Base-by-base conservation (phyloP, 148 eudicot genomes). In the Rhododendron kiyosumense region DNA sequence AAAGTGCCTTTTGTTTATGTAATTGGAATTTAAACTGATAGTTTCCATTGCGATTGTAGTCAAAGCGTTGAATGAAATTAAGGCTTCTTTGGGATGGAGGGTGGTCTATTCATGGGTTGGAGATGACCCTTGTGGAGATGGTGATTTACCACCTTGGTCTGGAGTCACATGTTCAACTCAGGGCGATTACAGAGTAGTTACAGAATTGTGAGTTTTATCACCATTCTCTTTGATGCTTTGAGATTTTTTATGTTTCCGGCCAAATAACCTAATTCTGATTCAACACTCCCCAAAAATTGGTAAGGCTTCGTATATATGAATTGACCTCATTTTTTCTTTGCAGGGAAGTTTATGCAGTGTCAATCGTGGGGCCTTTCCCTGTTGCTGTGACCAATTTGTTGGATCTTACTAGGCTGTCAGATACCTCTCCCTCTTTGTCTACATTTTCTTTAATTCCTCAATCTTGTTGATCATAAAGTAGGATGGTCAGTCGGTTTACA, bases 101-200 rank as follows among this genome's bases (percentile, higher is more conserved):
- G 99, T 97, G 85, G 99, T 97, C 45, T 97, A 97, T 88, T 94
- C 98, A 1, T 97, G 99, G 99, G 98, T 97, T 59, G 99, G 98
- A 81, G 99, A 97, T 85, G 99, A 97, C 91, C 99, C 98, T 84
- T 97, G 99, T 88, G 99, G 99, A 89, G 99, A 97, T 87, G 98
- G 95, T 67, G 98, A 92, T 89, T 89, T 95, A 89, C 96, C 98
- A 71, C 93, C 96, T 22, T 97, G 99, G 99, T 93, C 99, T 88
- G 99, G 98, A 59, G 96, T 97, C 41, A 92, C 90, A 14, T 93
- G 96, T 84, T 91, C 93, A 22, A 90, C 88, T 57, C 92, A 86
- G 85, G 96, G 96, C 65, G 96, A 93, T 86, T 93, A 92, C 84
- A 79, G 94, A 88, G 96, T 93, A 82, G 96, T 93, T 43, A 93